phyloP scores from a whole-genome alignment of 257 asterid species.

The Mitragyna speciosa region DNA sequence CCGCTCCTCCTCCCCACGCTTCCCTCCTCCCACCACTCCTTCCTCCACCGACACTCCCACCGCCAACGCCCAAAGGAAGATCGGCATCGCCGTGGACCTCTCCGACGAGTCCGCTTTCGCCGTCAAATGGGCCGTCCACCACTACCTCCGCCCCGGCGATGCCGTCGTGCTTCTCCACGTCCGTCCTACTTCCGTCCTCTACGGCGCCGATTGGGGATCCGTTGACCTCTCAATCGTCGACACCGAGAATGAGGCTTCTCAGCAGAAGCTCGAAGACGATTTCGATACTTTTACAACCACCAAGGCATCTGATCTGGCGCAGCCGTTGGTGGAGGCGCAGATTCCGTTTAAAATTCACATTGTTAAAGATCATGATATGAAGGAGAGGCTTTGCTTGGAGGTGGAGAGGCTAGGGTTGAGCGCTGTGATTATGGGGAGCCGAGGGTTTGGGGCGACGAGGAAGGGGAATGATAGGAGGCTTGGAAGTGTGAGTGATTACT shows the following conservation, averaged over 20 bases:
- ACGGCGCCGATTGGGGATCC: constrained; percentile 95
- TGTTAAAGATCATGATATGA: constrained; percentile 92
- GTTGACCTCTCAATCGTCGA: constrained; percentile 73
- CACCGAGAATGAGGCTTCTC: constrained; percentile 58
- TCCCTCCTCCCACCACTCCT: constrained; percentile 71
- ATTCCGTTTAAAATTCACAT: constrained; percentile 86
- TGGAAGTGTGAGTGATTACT: constrained; percentile 94
- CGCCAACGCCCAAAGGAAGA: constrained; percentile 73
- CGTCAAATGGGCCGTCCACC: constrained; percentile 76
- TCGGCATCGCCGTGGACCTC: constrained; percentile 89
- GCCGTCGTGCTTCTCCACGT: constrained; percentile 79
- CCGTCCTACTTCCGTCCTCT: constrained; percentile 86
- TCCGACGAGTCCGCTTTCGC: constrained; percentile 86
- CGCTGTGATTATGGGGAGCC: constrained; percentile 88
- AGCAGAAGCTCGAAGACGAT: constrained; percentile 68
- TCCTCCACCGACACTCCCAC: constrained; percentile 71
- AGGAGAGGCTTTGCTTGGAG: constrained; percentile 80
- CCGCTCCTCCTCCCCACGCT: constrained; percentile 84
- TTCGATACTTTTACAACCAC: constrained; percentile 74
- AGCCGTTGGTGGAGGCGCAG: constrained; percentile 79
- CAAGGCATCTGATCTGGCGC: constrained; percentile 70
- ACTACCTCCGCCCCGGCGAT: constrained; percentile 86
- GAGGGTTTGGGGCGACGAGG: constrained; percentile 82
- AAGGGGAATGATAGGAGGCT: constrained; percentile 76
- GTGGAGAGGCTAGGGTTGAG: constrained; percentile 87